Percentiles rank a stretch among this genome's conserved stretches.
Conservation (phyloP, 2,329 filamentous ascomycete genomes). For the Aspergillus arachidicola region DNA sequence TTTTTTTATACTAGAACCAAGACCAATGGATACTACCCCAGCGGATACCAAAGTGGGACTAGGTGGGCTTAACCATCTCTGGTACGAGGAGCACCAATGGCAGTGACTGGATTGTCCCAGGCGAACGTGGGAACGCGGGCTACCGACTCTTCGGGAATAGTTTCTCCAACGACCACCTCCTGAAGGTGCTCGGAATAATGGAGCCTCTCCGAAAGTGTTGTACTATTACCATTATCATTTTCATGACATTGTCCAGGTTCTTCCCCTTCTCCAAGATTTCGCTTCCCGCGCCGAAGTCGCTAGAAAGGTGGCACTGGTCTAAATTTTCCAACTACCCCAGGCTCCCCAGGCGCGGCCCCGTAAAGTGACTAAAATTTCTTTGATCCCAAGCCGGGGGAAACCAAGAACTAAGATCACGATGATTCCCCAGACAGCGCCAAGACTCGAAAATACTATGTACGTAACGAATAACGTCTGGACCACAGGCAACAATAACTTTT, state of each 20-base stretch:
- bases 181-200: background rate
- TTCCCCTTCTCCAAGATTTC: background rate
- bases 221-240: background rate
- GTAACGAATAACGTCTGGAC: background rate
- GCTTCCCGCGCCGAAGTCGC: constrained; percentile 1
- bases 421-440: constrained; percentile 1
- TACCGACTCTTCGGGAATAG: constrained; percentile 5
- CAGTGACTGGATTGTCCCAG: background rate
- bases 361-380: constrained; percentile 1
- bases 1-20: background rate
- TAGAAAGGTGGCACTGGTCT: background rate
- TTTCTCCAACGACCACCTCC: background rate
- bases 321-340: background rate
- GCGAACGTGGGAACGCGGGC: constrained; percentile 3
- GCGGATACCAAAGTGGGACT: constrained; percentile 25
- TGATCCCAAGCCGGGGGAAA: background rate
- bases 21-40: constrained; percentile 16
- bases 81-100: background rate
- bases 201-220: background rate
- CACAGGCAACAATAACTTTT: background rate
- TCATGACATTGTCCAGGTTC: background rate
- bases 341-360: constrained; percentile 2
- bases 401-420: background rate
- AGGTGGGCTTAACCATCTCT: background rate
- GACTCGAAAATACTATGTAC: background rate